A percentile compares a stretch with the other conserved stretches of the same genome.
Conservation (phyloP, 805 yeast genomes). For the Wickerhamiella lipophila region DNA sequence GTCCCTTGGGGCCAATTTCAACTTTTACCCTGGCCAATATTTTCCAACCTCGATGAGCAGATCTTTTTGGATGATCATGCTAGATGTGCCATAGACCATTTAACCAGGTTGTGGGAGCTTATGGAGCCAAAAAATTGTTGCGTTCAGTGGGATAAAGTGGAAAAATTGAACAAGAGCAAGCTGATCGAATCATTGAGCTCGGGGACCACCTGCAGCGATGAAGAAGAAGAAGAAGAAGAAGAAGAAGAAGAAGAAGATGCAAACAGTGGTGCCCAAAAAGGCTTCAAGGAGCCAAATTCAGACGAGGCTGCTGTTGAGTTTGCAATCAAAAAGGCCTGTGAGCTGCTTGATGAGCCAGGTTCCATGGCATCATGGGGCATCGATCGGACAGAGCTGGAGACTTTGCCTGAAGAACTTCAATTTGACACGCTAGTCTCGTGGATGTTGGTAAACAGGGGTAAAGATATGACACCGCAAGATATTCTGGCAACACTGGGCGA, state of each 20-base stretch:
- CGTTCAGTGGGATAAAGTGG: not conserved
- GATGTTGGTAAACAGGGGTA: not conserved
- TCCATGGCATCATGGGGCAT: not conserved
- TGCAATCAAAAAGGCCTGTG: not conserved
- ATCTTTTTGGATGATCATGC: too few species aligned
- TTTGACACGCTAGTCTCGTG: not conserved
- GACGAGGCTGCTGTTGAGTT: not conserved
- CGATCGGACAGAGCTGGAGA: not conserved
- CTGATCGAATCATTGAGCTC: too few species aligned
- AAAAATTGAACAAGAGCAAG: not conserved
- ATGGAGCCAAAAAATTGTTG: not conserved
- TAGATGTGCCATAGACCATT: not conserved
- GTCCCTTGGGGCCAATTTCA: not conserved
- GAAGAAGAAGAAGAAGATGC: not conserved
- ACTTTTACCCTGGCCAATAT: not conserved
- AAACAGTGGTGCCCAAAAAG: not conserved
- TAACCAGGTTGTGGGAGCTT: not conserved
- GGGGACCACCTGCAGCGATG: too few species aligned
- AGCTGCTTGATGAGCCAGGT: not conserved
- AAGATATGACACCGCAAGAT: not conserved
- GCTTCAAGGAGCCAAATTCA: not conserved
- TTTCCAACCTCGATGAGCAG: not conserved
- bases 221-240: too few species aligned
- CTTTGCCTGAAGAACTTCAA: slow-evolving; percentile 6
- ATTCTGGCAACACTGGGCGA: not conserved